These are phyloP conservation scores for Quercus mongolica DNA, from an alignment of 306 rosid genomes.

Conservation along the genomic window DNA sequence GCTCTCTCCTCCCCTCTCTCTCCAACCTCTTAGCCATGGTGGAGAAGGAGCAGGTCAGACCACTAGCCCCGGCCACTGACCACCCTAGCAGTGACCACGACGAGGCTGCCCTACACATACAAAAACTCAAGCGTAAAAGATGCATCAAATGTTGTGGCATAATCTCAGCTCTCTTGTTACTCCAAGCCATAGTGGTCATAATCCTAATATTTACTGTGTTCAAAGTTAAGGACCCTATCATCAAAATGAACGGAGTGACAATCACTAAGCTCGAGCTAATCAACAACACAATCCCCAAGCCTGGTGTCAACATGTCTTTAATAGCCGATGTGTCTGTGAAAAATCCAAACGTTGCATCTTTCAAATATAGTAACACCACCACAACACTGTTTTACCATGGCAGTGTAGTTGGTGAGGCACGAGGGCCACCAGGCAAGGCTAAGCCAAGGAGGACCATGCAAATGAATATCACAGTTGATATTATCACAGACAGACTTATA, in stretches of 20 bases:
- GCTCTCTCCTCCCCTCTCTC: neutral
- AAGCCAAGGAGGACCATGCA: slow-evolving; percentile 42
- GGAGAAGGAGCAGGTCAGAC: slow-evolving; percentile 50
- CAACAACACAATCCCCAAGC: slow-evolving; percentile 30
- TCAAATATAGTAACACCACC: slow-evolving; percentile 55
- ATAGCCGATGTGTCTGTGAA: slow-evolving; percentile 52
- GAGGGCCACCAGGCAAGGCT: slow-evolving; percentile 47
- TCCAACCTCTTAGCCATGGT: slow-evolving; percentile 17
- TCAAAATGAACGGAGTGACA: slow-evolving; percentile 40
- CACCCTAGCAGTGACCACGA: slow-evolving; percentile 18
- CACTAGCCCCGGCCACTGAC: slow-evolving; percentile 30
- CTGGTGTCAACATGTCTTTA: slow-evolving; percentile 45
- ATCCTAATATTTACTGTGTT: slow-evolving; percentile 48
- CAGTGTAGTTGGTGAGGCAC: slow-evolving; percentile 46
- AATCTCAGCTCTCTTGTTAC: slow-evolving; percentile 6
- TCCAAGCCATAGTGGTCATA: slow-evolving; percentile 22
- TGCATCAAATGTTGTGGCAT: slow-evolving; percentile 39
- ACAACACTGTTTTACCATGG: slow-evolving; percentile 44
- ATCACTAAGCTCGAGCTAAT: slow-evolving; percentile 33
- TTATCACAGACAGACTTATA: slow-evolving; percentile 26
- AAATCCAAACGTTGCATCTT: slow-evolving; percentile 55
- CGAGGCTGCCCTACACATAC: neutral
- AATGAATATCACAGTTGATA: slow-evolving; percentile 51
- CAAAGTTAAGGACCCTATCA: slow-evolving; percentile 44
- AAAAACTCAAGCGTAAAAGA: slow-evolving; percentile 10